Evolutionary conservation across 1,284 basidiomycete genomes (phyloP), one percentile per base, ranked within the genome.

Genomic region (Austroboletus novae-zelandiae): DNA sequence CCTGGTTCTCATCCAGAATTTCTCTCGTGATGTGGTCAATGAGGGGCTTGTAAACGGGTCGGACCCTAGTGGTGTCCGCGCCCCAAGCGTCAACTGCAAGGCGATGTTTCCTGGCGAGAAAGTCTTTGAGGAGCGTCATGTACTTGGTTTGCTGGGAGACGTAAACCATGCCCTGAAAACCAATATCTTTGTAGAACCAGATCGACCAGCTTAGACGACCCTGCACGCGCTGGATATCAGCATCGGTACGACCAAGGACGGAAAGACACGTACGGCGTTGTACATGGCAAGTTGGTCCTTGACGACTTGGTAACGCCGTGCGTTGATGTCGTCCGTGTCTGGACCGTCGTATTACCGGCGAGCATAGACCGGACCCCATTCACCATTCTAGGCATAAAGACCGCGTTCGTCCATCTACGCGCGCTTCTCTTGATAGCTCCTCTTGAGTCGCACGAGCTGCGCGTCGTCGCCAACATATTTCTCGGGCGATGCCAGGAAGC

Each of bases 151-250:
- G 75, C 40, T 72, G 76, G 17, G 80, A 79, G 52, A 85, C 78
- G 60, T 88, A 79, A 23, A 88, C 83, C 86, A 92, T 89, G 37
- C 89, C 84, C 65, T 91, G 89, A 74, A 87, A 91, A 3, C 89
- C 89, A 52, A 91, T 88, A 64, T 91, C 86, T 64, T 91, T 92
- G 76, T 89, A 92, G 15, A 89, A 67, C 89, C 90, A 91, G 65
- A 92, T 91, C 0, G 85, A 84, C 89, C 89, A 91, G 59, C 80
- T 84, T 50, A 86, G 63, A 34, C 73, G 76, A 59, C 86, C 85
- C 83, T 86, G 56, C 14, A 11, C 18, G 32, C 31, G n/a, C 27
- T 9, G n/a, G 4, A 39, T 36, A 15, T 18, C 2, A 18, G 10
- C 15, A 27, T 20, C 5, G 37, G 27, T n/a, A 15, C 25, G 32